Conservation (phyloP, 164 flowering plant species). For the Sedum album region DNA sequence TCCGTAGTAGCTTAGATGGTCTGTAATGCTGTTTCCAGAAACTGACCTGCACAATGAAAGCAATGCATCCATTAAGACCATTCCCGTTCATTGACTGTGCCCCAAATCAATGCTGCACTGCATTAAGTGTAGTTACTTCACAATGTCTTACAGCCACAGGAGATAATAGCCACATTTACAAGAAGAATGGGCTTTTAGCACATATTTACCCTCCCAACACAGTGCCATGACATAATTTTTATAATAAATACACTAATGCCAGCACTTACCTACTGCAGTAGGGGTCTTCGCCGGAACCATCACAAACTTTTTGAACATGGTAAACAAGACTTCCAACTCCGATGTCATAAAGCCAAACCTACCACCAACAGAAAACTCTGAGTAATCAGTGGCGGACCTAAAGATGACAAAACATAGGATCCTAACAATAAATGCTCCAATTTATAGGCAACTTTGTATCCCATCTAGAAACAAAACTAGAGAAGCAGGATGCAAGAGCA, state of each 20-base stretch:
- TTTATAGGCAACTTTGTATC: not conserved
- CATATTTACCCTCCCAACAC: not conserved
- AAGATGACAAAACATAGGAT: not conserved
- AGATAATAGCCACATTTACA: not conserved
- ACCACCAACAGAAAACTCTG: not conserved
- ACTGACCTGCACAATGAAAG: not conserved
- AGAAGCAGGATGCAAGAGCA: not conserved
- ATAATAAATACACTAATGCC: not conserved
- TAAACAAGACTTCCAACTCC: conserved; percentile 7
- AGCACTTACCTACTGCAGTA: conserved; percentile 1
- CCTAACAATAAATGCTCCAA: not conserved
- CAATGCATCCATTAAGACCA: not conserved
- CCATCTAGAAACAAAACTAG: too few species aligned
- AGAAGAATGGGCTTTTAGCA: too few species aligned
- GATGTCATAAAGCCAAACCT: conserved; percentile 1
- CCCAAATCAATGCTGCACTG: not conserved
- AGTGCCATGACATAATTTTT: not conserved
- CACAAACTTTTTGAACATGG: conserved; percentile 5
- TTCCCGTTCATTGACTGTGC: too few species aligned
- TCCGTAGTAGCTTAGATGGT: conserved; percentile 4
- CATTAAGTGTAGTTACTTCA: not conserved
- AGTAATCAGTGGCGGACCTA: not conserved
- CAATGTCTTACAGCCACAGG: not conserved
- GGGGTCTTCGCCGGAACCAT: conserved; percentile 6
- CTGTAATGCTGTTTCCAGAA: conserved; percentile 1